Percentiles rank a stretch among this genome's conserved stretches.
Conservation (phyloP, 116 monocot species). For the Papilionanthe hybrid region DNA sequence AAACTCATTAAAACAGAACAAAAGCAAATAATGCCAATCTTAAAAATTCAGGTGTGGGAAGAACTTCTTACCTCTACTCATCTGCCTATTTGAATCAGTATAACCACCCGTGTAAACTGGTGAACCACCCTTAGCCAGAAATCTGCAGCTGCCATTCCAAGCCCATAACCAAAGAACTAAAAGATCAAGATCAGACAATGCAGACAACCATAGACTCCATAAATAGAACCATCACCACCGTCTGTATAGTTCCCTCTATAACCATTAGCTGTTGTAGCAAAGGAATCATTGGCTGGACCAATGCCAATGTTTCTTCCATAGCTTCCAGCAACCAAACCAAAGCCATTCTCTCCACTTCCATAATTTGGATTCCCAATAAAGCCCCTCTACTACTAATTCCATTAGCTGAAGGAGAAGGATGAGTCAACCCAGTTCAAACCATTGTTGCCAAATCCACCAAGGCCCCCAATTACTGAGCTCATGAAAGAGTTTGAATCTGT, state of each 20-base stretch:
- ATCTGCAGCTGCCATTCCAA: constrained; percentile 41
- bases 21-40: background rate
- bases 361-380: constrained; percentile 33
- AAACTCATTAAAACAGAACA: no score
- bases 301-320: constrained; percentile 31
- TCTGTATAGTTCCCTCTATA: constrained; percentile 22
- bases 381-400: constrained; percentile 14
- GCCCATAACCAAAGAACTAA: constrained; percentile 67
- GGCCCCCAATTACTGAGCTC: constrained; percentile 23
- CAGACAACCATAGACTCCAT: constrained; percentile 54
- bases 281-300: constrained; percentile 16
- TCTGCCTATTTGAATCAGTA: constrained; percentile 43
- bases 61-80: constrained; percentile 47
- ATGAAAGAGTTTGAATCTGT: constrained; percentile 17
- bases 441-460: constrained; percentile 38
- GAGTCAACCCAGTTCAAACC: constrained; percentile 51
- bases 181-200: constrained; percentile 40
- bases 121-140: constrained; percentile 24
- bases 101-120: constrained; percentile 40
- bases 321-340: constrained; percentile 28
- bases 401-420: constrained; percentile 26
- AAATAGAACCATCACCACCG: constrained; percentile 11
- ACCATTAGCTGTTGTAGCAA: constrained; percentile 14
- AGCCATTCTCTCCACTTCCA: constrained; percentile 35
- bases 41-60: background rate